Evolutionary conservation across 2,329 filamentous ascomycete genomes (phyloP), one percentile per base, ranked within the genome.

Genomic region (Alternaria conjuncta): DNA sequence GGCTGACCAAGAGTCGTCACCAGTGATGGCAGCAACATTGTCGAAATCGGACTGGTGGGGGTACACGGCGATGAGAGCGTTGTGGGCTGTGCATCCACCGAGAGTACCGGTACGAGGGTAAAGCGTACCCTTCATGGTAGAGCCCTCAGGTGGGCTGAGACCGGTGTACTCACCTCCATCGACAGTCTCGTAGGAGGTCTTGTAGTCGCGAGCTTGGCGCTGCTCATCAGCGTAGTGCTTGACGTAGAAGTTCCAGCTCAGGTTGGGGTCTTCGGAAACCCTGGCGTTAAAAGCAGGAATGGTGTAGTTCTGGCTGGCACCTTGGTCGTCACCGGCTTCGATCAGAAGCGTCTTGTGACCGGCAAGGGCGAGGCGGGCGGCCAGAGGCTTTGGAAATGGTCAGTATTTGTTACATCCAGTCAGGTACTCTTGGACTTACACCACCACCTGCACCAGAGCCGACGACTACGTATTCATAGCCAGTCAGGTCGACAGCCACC

Each of bases 231-330:
- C 80, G 71, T 89, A 90, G 75, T 90, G 88, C 49, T 84, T 83
- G n/a, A 89, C 86, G 66, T 86, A 90, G 78, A 87, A 90, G 75
- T 89, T 86, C 88, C 88, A 91, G 49, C 83, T 79, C 68, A 88
- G 82, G 18, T 83, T 82, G 23, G 82, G 81, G 63, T 89, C 85
- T 70, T 89, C 86, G 11, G 86, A 87, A 2, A 85, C 83, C 20
- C 83, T 81, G 51, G 83, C 83, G 21, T 84, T 83, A 70, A 86
- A 83, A 2, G 86, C 84, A 7, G 88, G 87, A 6, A 88, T 83
- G 10, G 85, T 83, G 65, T 87, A 84, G 70, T 86, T 84, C 63
- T 80, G 75, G 36, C 81, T 80, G 58, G 81, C 79, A 18, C 83
- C 85, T 64, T 87, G 83, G 68, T 90, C 87, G 63, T 87, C 86